phyloP scores from a whole-genome alignment of 495 filamentous ascomycete genomes.

The Podospora australis region DNA sequence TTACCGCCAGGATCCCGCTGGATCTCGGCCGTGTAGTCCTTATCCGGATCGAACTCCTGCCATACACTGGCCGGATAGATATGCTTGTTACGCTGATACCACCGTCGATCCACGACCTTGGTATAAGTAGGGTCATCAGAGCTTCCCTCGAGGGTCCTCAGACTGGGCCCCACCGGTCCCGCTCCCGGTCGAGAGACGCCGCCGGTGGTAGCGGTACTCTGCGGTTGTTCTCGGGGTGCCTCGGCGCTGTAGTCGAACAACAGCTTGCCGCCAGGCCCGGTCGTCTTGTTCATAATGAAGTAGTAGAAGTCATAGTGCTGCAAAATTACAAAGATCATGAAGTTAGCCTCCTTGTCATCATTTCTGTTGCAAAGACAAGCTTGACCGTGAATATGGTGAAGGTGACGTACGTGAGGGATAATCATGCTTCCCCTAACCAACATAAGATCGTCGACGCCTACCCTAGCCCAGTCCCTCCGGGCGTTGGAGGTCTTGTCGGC shows the following conservation, averaged over 20 bases:
- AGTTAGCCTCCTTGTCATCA: too few species aligned
- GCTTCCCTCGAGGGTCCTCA: constrained; percentile 60
- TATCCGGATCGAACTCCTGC: constrained; percentile 88
- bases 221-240: constrained; percentile 27
- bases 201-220: constrained; percentile 14
- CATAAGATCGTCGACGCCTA: constrained; percentile 95
- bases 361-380: neutral
- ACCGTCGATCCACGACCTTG: constrained; percentile 91
- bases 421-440: constrained; percentile 88
- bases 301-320: constrained; percentile 97
- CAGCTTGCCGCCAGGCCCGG: constrained; percentile 61
- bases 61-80: constrained; percentile 94
- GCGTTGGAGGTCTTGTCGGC: constrained; percentile 54
- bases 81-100: constrained; percentile 97
- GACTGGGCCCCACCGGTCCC: too few species aligned
- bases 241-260: constrained; percentile 70
- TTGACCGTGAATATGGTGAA: neutral
- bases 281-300: constrained; percentile 82
- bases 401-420: constrained; percentile 78
- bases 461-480: constrained; percentile 80
- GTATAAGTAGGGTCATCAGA: constrained; percentile 77
- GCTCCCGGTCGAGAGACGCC: constrained; percentile 28
- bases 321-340: too few species aligned
- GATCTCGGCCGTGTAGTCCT: constrained; percentile 76
- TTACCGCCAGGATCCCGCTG: constrained; percentile 82